Evolutionary conservation across 768 basidiomycete species (phyloP).

Genomic region (Mycena galericulata): DNA sequence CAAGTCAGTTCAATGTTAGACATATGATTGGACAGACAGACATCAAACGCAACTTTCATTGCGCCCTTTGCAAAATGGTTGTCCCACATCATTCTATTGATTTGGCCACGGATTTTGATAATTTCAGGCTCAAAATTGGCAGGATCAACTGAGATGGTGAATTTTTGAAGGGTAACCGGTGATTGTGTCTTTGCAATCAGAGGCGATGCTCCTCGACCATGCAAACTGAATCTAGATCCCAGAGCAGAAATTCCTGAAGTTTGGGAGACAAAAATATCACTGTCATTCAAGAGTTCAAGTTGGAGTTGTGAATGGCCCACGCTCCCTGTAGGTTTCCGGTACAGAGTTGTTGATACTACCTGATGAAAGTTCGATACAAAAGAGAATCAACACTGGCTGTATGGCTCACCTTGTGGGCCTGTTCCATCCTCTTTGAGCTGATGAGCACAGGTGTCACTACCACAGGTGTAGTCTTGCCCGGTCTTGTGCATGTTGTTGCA

Average conservation of each 20-base stretch:
- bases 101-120: not conserved
- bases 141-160: not conserved
- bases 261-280: too few relatives aligned
- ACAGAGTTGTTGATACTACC: not conserved
- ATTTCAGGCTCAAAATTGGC: not conserved
- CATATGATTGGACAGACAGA: not conserved
- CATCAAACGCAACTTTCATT: slow-evolving; percentile 6
- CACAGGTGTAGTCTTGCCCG: not conserved
- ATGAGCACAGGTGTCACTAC: not conserved
- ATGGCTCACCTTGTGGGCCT: not conserved
- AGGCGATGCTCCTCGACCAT: not conserved
- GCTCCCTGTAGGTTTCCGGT: not conserved
- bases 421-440: too few relatives aligned
- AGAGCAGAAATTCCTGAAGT: slow-evolving; percentile 1
- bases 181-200: not conserved
- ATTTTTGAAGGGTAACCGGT: not conserved
- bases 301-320: too few relatives aligned
- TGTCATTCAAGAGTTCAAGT: too few relatives aligned
- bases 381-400: not conserved
- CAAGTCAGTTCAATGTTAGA: not conserved
- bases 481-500: slow-evolving; percentile 3
- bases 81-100: not conserved
- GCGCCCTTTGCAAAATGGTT: not conserved
- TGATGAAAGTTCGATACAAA: not conserved
- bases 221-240: not conserved